phyloP scores from a whole-genome alignment of 331 rosid species.

The Saraca asoca region DNA sequence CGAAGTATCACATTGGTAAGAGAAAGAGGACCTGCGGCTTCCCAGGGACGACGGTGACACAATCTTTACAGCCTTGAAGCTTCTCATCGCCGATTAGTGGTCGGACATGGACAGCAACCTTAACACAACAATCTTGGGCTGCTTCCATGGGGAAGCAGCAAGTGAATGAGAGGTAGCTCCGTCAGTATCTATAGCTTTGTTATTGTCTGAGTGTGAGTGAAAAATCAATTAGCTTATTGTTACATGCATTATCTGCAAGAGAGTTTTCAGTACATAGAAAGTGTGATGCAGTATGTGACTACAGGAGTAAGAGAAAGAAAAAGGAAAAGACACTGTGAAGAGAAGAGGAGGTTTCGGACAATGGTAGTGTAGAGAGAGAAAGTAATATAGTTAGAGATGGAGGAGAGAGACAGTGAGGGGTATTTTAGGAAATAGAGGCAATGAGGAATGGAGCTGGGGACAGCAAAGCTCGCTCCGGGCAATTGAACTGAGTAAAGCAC shows the following conservation, averaged over 20 bases:
- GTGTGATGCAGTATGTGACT: constrained; percentile 24
- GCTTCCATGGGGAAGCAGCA: constrained; percentile 61
- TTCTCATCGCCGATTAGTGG: constrained; percentile 93
- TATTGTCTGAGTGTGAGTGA: not conserved
- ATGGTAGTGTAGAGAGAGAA: constrained; percentile 45
- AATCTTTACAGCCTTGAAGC: constrained; percentile 94
- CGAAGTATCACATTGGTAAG: constrained; percentile 23
- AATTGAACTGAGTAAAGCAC: constrained; percentile 50
- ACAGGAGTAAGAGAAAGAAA: constrained; percentile 3
- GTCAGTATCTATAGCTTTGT: not conserved
- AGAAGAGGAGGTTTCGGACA: constrained; percentile 10
- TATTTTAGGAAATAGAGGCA: constrained; percentile 41
- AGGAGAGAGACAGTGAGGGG: constrained; percentile 34
- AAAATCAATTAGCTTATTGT: constrained; percentile 22
- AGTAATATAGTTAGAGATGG: constrained; percentile 35
- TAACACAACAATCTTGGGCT: constrained; percentile 87
- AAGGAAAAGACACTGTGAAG: too few relatives aligned
- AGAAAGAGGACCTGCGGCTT: constrained; percentile 87
- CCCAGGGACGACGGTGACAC: constrained; percentile 80
- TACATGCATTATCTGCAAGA: constrained; percentile 1
- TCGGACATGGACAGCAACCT: constrained; percentile 93
- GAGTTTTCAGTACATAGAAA: not conserved
- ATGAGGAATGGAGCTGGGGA: too few relatives aligned
- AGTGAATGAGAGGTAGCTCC: not conserved
- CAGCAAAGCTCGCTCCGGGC: constrained; percentile 6